phyloP scores from a whole-genome alignment of 768 basidiomycete species.

The Lactarius trivialis region DNA sequence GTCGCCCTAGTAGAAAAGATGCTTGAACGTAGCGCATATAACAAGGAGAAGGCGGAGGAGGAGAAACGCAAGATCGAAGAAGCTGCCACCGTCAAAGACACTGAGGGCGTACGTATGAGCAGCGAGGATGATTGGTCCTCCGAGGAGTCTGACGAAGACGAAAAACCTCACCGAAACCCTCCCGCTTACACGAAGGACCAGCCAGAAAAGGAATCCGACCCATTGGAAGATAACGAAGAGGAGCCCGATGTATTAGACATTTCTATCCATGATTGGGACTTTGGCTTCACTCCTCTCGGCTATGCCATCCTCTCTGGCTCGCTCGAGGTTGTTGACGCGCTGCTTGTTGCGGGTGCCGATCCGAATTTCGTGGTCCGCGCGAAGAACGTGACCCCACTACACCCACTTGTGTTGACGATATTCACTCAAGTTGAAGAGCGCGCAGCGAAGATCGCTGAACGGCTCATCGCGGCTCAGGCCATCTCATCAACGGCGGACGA shows the following conservation, averaged over 20 bases:
- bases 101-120: conserved; percentile 21
- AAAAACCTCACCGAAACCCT: conserved; percentile 21
- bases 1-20: conserved; percentile 42
- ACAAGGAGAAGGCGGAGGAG: conserved; percentile 27
- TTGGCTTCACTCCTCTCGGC: conserved; percentile 44
- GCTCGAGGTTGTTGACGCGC: conserved; percentile 37
- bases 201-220: conserved; percentile 29
- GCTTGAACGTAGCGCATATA: conserved; percentile 40
- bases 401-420: conserved; percentile 29
- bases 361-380: conserved; percentile 32
- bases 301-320: conserved; percentile 47
- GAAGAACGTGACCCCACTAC: conserved; percentile 21
- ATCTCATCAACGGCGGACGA: conserved; percentile 29
- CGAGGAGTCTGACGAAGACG: conserved; percentile 9
- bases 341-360: conserved; percentile 45
- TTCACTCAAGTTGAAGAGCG: conserved; percentile 24
- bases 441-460: conserved; percentile 27
- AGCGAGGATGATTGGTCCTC: conserved; percentile 24
- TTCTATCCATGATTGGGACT: conserved; percentile 53
- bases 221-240: conserved; percentile 44
- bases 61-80: conserved; percentile 22
- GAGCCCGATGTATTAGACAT: conserved; percentile 51
- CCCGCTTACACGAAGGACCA: conserved; percentile 26
- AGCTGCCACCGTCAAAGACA: conserved; percentile 5
- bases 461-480: conserved; percentile 28